Base-by-base conservation (phyloP, 202 grass and related monocot species). In the Setaria viridis region DNA sequence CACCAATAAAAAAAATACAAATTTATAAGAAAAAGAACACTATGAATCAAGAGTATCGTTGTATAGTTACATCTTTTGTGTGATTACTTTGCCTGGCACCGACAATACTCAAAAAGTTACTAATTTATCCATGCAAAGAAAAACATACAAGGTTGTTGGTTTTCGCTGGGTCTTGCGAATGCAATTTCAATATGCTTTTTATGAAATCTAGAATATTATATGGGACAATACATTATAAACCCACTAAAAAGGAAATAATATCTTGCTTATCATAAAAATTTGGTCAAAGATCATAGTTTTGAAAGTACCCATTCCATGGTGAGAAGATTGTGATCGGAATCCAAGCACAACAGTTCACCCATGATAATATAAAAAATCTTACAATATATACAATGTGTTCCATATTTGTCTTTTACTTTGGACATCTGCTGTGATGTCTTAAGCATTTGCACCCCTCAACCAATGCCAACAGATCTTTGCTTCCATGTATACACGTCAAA, bases 211-310 rank as follows among this genome's bases (percentile, higher is more conserved):
- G 10, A 50, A 7, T 11, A 7, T 19, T 46, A 17, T 63, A 21
- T 33, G 14, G 49, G 8, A 34, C 5, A 20, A 11, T 48, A 48
- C 5, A 16, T 49, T 9, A 49, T 16, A 49, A 14, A 78, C 30
- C 2, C 8, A 20, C 3, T 39, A 56, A 39, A 5, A 0, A 5
- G 0, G 17, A 3, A 59, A 41, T 47, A 43, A 9, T 21, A 21
- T 37, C 60, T 29, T 20, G 7, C 3, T 17, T 41, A 6, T 59
- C 11, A 25, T 25, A 42, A 42, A 41, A 39, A 42, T 14, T 14
- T 76, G 33, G 53, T 41, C 51, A 76, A 76, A 76, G 50, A 76
- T 76, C 50, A 56, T 41, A 25, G 10, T 49, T 50, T n/a, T 60
- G 41, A 33, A 54, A 1, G 16, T 42, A 33, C 9, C 80, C 17